Percentiles rank a stretch among this genome's conserved stretches.
Evolutionary conservation across 129 eudicot genomes (phyloP).

Genomic region (Erigeron canadensis): DNA sequence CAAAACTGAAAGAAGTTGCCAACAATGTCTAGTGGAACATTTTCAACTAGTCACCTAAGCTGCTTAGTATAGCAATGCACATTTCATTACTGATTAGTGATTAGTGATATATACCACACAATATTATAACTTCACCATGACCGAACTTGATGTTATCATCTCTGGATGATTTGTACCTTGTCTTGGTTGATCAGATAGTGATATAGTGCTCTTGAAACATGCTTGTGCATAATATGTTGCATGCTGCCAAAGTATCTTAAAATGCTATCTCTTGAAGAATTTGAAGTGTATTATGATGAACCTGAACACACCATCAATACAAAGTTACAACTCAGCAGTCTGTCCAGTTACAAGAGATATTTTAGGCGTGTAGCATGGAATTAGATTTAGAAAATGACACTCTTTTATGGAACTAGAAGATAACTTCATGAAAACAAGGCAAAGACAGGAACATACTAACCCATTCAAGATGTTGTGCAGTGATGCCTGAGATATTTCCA

Average conservation of each 20-base stretch:
- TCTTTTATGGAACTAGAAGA: background rate
- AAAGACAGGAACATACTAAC: slow-evolving; percentile 33
- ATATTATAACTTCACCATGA: slow-evolving; percentile 13
- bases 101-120: background rate
- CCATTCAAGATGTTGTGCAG: slow-evolving; percentile 99
- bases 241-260: slow-evolving; percentile 30
- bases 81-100: background rate
- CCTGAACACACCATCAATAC: slow-evolving; percentile 42
- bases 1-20: background rate
- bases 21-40: background rate
- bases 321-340: slow-evolving; percentile 24
- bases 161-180: background rate
- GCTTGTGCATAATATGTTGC: slow-evolving; percentile 10
- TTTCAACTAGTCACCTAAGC: background rate
- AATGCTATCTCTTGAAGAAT: slow-evolving; percentile 94
- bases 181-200: slow-evolving; percentile 11
- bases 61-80: background rate
- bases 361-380: background rate
- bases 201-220: background rate
- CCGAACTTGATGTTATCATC: background rate
- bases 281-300: slow-evolving; percentile 89
- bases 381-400: background rate
- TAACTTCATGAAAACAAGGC: slow-evolving; percentile 1
- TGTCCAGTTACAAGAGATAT: background rate
- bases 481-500: slow-evolving; percentile 84